Conservation (phyloP, 306 rosid species). For the Vicia faba region DNA sequence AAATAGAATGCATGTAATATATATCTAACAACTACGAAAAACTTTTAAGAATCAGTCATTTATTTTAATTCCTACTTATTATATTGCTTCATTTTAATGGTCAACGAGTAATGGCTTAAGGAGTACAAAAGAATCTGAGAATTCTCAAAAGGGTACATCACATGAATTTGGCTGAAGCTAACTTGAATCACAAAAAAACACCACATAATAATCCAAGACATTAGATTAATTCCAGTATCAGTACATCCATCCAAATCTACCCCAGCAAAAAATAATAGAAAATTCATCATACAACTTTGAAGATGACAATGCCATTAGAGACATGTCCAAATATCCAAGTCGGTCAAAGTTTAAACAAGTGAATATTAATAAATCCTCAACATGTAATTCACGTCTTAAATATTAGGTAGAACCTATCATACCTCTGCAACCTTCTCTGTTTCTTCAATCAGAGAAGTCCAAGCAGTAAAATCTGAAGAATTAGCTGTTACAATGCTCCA, state of each 20-base stretch:
- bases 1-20: conserved; percentile 1
- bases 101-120: background rate
- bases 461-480: conserved; percentile 90
- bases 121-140: conserved; percentile 5
- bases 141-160: background rate
- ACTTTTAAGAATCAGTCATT: background rate
- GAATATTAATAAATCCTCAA: background rate
- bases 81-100: conserved; percentile 8
- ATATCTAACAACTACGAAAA: conserved; percentile 24
- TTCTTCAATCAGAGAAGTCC: conserved; percentile 95
- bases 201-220: background rate
- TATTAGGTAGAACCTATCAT: conserved; percentile 21
- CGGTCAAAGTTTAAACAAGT: conserved; percentile 13
- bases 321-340: background rate
- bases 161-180: conserved; percentile 9
- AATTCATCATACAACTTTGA: background rate
- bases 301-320: conserved; percentile 11
- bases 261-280: conserved; percentile 19
- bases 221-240: conserved; percentile 8
- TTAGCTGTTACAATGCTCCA: conserved; percentile 95
- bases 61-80: background rate
- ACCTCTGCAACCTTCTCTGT: conserved; percentile 96
- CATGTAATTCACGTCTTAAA: background rate
- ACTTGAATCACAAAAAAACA: background rate
- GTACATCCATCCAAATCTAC: conserved; percentile 15